These are phyloP conservation scores for Beauveria varroae DNA, from an alignment of 2,329 filamentous ascomycete species.

Conservation along the genomic window DNA sequence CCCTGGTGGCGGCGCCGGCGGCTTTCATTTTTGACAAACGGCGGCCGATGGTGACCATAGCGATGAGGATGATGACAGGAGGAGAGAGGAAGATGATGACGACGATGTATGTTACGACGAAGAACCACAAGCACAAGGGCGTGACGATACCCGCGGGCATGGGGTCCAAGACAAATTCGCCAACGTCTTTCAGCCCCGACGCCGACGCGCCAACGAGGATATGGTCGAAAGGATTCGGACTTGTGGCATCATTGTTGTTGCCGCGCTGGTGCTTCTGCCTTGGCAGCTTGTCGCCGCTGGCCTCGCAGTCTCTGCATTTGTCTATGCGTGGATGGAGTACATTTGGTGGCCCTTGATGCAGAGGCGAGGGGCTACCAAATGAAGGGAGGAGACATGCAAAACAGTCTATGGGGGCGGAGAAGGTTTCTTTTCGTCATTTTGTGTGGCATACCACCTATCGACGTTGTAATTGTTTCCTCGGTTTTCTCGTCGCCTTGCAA, in stretches of 20 bases:
- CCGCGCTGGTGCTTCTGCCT: constrained; percentile 41
- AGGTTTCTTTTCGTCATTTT: not conserved
- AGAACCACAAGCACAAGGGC: constrained; percentile 11
- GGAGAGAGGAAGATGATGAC: constrained; percentile 17
- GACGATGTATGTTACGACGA: constrained; percentile 27
- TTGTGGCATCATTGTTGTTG: constrained; percentile 34
- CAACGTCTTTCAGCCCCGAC: constrained; percentile 13
- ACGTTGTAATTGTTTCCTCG: not conserved
- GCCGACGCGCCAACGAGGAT: constrained; percentile 26
- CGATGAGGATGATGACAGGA: constrained; percentile 20
- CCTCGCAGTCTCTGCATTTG: constrained; percentile 26
- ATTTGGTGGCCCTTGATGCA: not conserved
- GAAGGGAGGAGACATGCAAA: not conserved
- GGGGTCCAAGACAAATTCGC: not conserved
- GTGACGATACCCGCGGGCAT: not conserved
- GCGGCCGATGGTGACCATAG: constrained; percentile 25
- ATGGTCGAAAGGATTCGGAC: constrained; percentile 35
- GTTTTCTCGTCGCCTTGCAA: not conserved
- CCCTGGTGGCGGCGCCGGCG: constrained; percentile 39
- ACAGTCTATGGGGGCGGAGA: not conserved
- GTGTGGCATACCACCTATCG: not conserved
- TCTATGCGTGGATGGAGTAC: constrained; percentile 32
- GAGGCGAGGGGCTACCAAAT: not conserved
- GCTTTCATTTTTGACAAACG: constrained; percentile 45
- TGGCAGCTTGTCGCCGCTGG: constrained; percentile 31